Conservation (phyloP, 805 yeast genomes). For the Kuraishia borneana region DNA sequence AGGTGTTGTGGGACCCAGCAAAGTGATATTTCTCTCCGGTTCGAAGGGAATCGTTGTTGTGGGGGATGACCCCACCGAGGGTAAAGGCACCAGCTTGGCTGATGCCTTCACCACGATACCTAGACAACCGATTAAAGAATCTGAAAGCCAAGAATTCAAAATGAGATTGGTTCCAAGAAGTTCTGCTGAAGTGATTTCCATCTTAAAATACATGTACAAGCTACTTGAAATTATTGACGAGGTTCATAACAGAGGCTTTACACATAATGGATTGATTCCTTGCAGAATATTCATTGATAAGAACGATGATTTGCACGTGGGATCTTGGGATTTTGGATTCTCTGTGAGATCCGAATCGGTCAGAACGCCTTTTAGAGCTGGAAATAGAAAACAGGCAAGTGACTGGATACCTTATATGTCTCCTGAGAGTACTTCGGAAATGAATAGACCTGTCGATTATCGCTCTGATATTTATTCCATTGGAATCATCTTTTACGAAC, state of each 20-base stretch:
- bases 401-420: conserved; percentile 34
- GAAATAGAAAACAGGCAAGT: conserved; percentile 24
- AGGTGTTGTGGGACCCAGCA: background rate
- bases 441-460: conserved; percentile 26
- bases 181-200: conserved; percentile 10
- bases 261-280: conserved; percentile 35
- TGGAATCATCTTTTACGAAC: conserved; percentile 38
- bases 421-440: conserved; percentile 35
- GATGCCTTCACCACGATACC: conserved; percentile 1
- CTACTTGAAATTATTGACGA: conserved; percentile 13
- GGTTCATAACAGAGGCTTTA: conserved; percentile 29
- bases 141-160: background rate
- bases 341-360: conserved; percentile 28
- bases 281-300: conserved; percentile 25
- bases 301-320: conserved; percentile 22
- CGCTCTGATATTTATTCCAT: conserved; percentile 37
- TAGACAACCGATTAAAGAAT: background rate
- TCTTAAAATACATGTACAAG: conserved; percentile 12
- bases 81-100: conserved; percentile 5
- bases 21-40: background rate
- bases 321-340: conserved; percentile 40
- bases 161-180: background rate
- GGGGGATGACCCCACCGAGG: conserved; percentile 1
- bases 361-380: conserved; percentile 26
- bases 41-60: conserved; percentile 1